phyloP scores from a whole-genome alignment of 176 grass and related monocot genomes.

The Carex scoparia region DNA sequence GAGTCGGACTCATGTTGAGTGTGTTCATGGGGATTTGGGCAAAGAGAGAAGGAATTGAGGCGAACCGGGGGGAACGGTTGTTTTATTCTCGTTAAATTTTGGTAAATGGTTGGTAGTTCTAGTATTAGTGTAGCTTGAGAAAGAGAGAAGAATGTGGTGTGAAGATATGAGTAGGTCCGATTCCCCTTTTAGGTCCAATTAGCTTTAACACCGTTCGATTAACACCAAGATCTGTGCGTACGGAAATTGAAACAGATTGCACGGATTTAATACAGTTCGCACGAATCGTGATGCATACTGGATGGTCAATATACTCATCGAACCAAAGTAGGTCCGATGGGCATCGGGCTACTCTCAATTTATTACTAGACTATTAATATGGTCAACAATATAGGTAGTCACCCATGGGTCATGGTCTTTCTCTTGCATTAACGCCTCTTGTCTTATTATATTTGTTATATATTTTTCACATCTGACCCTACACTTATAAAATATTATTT shows the following conservation, averaged over 20 bases:
- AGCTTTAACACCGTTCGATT: too few species aligned
- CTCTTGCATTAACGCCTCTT: constrained; percentile 1
- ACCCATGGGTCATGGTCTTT: background rate
- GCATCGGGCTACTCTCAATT: too few species aligned
- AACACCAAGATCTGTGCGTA: too few species aligned
- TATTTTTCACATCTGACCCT: background rate
- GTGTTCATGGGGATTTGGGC: constrained; percentile 7
- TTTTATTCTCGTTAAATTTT: constrained; percentile 1
- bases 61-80: background rate
- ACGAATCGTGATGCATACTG: too few species aligned
- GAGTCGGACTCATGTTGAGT: background rate
- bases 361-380: background rate
- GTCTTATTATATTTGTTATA: background rate
- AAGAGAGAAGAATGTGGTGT: background rate
- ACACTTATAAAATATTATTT: background rate
- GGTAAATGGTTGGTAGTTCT: background rate
- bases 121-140: background rate
- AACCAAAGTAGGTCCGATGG: background rate
- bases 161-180: too few species aligned
- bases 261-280: too few species aligned
- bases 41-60: constrained; percentile 8
- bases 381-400: constrained; percentile 10
- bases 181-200: too few species aligned
- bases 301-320: too few species aligned
- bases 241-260: too few species aligned